phyloP scores from a whole-genome alignment of 2,329 filamentous ascomycete genomes.

The Phialophora verrucosa region DNA sequence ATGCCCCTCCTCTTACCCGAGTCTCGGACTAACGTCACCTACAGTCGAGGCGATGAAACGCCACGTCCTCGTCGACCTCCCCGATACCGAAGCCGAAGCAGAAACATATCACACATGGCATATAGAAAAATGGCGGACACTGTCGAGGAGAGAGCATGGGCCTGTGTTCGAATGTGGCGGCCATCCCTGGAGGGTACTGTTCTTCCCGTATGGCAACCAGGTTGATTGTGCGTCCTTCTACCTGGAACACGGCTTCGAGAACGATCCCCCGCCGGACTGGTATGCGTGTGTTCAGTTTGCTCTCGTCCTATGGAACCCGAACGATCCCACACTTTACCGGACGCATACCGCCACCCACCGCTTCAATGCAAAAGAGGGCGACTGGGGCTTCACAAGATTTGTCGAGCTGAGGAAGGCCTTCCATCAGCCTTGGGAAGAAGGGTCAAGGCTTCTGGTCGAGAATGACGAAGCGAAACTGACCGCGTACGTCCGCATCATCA shows the following conservation, averaged over 20 bases:
- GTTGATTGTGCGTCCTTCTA: conserved; percentile 90
- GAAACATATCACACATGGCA: conserved; percentile 84
- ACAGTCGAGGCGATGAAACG: conserved; percentile 85
- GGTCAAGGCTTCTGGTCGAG: conserved; percentile 61
- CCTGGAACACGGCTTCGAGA: conserved; percentile 88
- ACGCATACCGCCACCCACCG: conserved; percentile 87
- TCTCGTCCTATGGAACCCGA: conserved; percentile 90
- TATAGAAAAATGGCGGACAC: conserved; percentile 78
- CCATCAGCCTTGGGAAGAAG: conserved; percentile 73
- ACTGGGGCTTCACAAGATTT: conserved; percentile 99
- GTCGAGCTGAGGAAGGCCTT: conserved; percentile 87
- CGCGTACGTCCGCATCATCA: conserved; percentile 56
- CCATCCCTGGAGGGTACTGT: conserved; percentile 90
- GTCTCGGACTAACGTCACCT: conserved; percentile 11
- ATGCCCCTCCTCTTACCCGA: conserved; percentile 2
- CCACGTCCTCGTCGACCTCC: conserved; percentile 73
- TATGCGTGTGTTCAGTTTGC: conserved; percentile 96
- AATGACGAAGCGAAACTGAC: conserved; percentile 55
- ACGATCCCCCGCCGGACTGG: conserved; percentile 84
- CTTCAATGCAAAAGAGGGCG: conserved; percentile 93
- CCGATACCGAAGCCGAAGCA: conserved; percentile 79
- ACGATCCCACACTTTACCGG: conserved; percentile 82
- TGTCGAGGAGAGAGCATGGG: conserved; percentile 82
- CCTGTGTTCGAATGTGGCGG: conserved; percentile 86
- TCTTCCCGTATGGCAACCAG: conserved; percentile 95